Base-by-base conservation (phyloP, 2,329 filamentous ascomycete genomes). In the Tolypocladium sp. region DNA sequence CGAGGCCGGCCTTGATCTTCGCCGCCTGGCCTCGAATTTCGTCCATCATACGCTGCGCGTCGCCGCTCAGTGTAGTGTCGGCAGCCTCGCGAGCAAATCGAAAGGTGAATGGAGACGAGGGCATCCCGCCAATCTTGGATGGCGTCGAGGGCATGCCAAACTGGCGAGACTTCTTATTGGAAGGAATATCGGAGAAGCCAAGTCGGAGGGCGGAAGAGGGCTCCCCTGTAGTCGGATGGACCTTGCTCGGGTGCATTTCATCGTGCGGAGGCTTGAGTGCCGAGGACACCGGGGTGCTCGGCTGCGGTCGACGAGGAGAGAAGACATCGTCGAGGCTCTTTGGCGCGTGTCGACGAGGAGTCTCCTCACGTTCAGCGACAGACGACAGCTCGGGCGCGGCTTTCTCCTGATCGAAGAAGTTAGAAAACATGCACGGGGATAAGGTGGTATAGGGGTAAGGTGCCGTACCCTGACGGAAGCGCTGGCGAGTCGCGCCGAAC, bases 171-270 rank as follows among this genome's bases (percentile, higher is more conserved):
- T 77, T 77, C 62, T 77, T 79, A 12, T 79, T 78, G 40, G 77
- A 27, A 20, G n/a, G 82, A 75, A 94, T 86, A 64, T 90, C 88
- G 60, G 84, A 84, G 73, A 97, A 96, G 20, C 92, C 92, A 27
- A 96, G 81, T 68, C 89, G 85, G 51, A 94, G 79, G 7, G 89
- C 91, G 13, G 92, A 91, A 33, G 94, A 92, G 2, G 88, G 84
- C 52, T 90, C 79, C 58, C 89, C 90, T 62, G 86, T 88, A 27
- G 89, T 92, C 63, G 84, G 81, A 59, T 94, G 91, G 59, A 85
- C 84, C 70, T 89, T 90, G 76, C 89, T 90, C 10, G 93, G 93
- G 70, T 97, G 92, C 92, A 97, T 97, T 71, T 96, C 92, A 61
- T 87, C 85, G 63, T 82, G 81, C 55, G 88, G 78, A 30, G 91